Evolutionary conservation across 768 basidiomycete species (phyloP), one percentile per base, ranked within the genome.

Genomic region (Russula abietina): DNA sequence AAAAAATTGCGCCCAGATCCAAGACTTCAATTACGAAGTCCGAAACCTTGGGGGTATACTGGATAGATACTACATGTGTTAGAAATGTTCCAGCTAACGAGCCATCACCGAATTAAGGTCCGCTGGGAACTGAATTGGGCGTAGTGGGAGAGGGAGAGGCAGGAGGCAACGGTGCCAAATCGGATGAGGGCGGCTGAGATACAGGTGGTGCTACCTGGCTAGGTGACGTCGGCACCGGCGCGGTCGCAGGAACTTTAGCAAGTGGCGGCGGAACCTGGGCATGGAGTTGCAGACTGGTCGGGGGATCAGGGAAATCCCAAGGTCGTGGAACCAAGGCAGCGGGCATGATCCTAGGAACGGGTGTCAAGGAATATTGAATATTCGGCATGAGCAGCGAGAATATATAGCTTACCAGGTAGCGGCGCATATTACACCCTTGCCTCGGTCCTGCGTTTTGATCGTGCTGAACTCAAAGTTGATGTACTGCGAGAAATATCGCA

Each of bases 351-450:
- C 86, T 88, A 61, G 28, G 28, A 22, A 26, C 12, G 43, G 10
- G 14, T 12, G 46, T 57, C 39, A 59, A 51, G 3, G 10, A 22
- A 33, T 28, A 8, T 36, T 38, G 10, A 22, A 33, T 28, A 8
- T 36, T 38, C 14, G 16, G 38, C 30, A 33, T 19, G n/a, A 11
- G 16, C 32, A 16, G 36, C 7, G 28, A 36, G 62, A 12, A 36
- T 36, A 36, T 17, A 11, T 30, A 6, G 73, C 78, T 30, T 69
- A 86, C 89, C 92, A 94, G n/a, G 92, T 95, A 7, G 92, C 88
- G 54, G 90, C 88, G 70, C 92, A 91, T 38, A 94, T 85, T 41
- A 93, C 93, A 22, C 92, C 92, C 69, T 83, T 72, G 0, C 92
- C 91, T 55, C 76, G 69, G 68, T 93, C 79, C 67, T 87, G 82